Conservation (phyloP, 352 stramenopile genomes). For the Globisporangium sylvaticum region DNA sequence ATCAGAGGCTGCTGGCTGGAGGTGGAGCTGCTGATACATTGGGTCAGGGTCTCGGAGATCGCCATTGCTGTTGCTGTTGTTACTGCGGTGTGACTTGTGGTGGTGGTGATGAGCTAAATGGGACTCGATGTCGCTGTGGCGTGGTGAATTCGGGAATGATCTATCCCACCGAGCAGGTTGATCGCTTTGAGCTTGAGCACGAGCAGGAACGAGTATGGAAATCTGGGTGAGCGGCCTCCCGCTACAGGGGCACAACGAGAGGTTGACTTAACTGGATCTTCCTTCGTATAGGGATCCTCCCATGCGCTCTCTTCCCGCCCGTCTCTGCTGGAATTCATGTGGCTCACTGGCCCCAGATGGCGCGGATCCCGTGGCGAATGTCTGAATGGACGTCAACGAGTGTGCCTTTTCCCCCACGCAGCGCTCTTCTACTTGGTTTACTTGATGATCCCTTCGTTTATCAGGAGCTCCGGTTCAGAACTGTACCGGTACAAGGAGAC, state of each 20-base stretch:
- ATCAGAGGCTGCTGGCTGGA: neutral
- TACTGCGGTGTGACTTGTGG: neutral
- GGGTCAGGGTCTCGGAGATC: slow-evolving; percentile 5
- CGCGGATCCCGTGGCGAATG: neutral
- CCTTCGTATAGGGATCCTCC: neutral
- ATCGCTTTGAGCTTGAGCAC: neutral
- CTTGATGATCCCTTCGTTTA: neutral
- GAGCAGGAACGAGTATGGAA: neutral
- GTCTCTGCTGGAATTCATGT: slow-evolving; percentile 1
- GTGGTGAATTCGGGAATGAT: slow-evolving; percentile 1
- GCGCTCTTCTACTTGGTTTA: neutral
- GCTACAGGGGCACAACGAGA: neutral
- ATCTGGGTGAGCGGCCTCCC: neutral
- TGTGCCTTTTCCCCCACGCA: neutral
- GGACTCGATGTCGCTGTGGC: neutral
- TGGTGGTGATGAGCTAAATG: neutral
- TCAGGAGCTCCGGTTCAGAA: slow-evolving; percentile 3
- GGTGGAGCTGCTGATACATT: neutral
- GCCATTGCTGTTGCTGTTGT: slow-evolving; percentile 2
- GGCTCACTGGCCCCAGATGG: slow-evolving; percentile 3
- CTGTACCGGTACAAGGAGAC: slow-evolving; percentile 3
- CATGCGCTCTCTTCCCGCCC: neutral
- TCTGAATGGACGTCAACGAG: neutral
- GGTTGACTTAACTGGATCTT: slow-evolving; percentile 3
- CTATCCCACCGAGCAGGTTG: neutral